Percentiles rank a stretch among this genome's conserved stretches.
Evolutionary conservation across 176 grass and related monocot species (phyloP).

Genomic region (Oryza nivara): DNA sequence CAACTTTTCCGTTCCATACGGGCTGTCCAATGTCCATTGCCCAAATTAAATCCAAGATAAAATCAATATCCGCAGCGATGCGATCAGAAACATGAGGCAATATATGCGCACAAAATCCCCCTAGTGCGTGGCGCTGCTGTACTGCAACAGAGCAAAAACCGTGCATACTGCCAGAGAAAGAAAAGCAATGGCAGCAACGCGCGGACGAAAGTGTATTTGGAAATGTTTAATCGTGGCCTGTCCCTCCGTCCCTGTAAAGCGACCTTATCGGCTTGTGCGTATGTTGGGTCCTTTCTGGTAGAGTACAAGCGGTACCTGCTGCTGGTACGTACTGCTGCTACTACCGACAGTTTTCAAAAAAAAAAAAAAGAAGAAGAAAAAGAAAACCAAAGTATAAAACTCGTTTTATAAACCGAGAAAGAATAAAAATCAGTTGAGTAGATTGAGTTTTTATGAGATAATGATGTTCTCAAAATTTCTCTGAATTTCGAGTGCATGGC

Average conservation of each 20-base stretch:
- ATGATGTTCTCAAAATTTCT: background rate
- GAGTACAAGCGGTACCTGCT: slow-evolving; percentile 16
- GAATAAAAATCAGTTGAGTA: background rate
- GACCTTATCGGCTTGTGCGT: background rate
- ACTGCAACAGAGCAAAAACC: slow-evolving; percentile 38
- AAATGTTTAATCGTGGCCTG: background rate
- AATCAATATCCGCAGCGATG: background rate
- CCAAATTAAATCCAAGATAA: background rate
- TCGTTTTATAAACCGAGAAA: background rate
- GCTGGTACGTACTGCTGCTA: background rate
- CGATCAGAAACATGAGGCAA: slow-evolving; percentile 16
- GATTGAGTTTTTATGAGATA: background rate
- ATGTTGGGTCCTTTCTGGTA: background rate
- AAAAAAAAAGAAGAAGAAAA: too few relatives aligned
- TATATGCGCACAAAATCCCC: background rate
- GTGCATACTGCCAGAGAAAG: background rate
- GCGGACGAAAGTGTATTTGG: background rate
- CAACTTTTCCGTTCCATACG: slow-evolving; percentile 11
- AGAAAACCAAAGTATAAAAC: background rate
- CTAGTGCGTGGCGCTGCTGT: slow-evolving; percentile 54
- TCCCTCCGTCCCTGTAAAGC: background rate
- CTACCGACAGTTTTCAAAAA: background rate
- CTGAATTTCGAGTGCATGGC: background rate
- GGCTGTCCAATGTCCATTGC: background rate
- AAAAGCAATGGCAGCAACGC: background rate